Base-by-base conservation (phyloP, 1,284 basidiomycete species). In the Heterobasidion parviporum region DNA sequence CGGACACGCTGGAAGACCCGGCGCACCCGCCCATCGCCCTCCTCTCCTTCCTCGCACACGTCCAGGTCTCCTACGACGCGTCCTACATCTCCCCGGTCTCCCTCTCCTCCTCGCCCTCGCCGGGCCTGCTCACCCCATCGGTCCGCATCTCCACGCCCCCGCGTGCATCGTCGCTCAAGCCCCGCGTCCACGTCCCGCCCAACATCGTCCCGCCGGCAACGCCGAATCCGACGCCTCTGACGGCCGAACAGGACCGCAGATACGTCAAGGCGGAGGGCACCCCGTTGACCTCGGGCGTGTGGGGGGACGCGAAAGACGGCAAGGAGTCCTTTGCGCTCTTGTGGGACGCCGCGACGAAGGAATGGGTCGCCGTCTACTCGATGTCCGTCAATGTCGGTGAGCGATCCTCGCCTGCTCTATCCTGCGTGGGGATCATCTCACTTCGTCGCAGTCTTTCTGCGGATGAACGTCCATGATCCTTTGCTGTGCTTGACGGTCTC, bases 241-340 rank as follows among this genome's bases (percentile, higher is more conserved):
- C 86, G 43, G 73, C 77, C 0, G 83, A 85, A 33, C 74, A 76
- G 9, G 89, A 93, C 66, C 77, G 80, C 50, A 78, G 82, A 63
- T 94, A 93, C 65, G 81, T 83, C 1, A 79, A 80, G 50, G 76
- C 89, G 0, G 89, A 93, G 62, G 92, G 92, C 1, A 85, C 87
- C 0, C 70, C 82, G 8, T 75, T 94, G 7, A 75, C 83, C 54
- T 81, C 85, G 1, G 78, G 77, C 47, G 82, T 87, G 47, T 92
- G 89, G 89, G 88, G 87, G 20, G 81, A 83, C 56, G 80, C 82
- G 56, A 75, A 73, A 41, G 57, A 54, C 54, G 62, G 68, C 36
- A 68, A 68, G 51, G 86, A 88, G 56, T 75, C 70, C 15, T 89
- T 90, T 62, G 68, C 76, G 1, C 71, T 91, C 35, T 62, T 89